Evolutionary conservation across 78 protist species (phyloP).

Genomic region (Creolimax fragrantissima): DNA sequence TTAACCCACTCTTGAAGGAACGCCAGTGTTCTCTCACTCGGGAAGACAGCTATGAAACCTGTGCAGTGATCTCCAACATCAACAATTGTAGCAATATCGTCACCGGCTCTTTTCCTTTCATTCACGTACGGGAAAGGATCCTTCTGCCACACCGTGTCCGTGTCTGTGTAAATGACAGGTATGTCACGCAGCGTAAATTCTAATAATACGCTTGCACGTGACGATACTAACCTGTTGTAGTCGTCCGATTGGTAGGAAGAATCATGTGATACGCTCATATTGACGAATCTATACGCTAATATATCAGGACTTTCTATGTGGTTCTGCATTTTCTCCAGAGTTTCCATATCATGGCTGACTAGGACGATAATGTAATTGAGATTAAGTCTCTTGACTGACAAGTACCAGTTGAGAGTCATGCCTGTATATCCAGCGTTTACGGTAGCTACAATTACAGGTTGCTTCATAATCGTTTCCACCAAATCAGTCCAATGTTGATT

Average conservation of each 20-base stretch:
- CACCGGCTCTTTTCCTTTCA: background rate
- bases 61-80: background rate
- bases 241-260: background rate
- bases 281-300: background rate
- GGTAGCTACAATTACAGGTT: background rate
- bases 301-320: background rate
- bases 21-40: background rate
- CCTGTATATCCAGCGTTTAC: background rate
- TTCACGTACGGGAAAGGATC: background rate
- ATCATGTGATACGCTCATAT: background rate
- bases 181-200: background rate
- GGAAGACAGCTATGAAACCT: background rate
- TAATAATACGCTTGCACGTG: background rate
- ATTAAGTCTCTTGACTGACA: background rate
- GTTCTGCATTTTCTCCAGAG: background rate
- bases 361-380: background rate
- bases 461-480: too few relatives aligned
- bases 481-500: too few relatives aligned
- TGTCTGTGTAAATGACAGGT: background rate
- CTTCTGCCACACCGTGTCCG: background rate
- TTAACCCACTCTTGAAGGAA: background rate
- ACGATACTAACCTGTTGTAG: background rate
- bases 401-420: background rate
- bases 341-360: background rate
- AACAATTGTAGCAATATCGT: background rate